phyloP scores from a whole-genome alignment of 495 filamentous ascomycete species.

The Penicillium cinerascens region DNA sequence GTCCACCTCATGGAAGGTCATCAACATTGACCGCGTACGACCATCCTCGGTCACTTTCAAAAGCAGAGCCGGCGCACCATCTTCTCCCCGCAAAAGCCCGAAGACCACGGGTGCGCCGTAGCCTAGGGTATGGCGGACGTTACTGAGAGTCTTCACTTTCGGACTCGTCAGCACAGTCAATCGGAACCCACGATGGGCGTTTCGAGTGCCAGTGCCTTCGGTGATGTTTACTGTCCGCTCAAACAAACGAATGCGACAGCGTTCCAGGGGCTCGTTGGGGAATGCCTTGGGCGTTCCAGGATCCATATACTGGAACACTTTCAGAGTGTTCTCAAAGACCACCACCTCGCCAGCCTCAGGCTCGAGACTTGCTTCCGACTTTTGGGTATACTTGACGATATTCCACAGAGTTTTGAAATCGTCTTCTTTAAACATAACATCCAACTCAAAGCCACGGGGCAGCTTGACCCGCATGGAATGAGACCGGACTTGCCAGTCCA shows the following conservation, averaged over 20 bases:
- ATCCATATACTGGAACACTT: constrained; percentile 73
- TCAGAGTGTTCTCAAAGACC: constrained; percentile 61
- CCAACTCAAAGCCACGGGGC: constrained; percentile 63
- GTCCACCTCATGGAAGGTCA: constrained; percentile 68
- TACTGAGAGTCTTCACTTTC: constrained; percentile 69
- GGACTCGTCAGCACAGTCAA: constrained; percentile 71
- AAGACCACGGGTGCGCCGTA: constrained; percentile 65
- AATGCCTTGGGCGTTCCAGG: constrained; percentile 62
- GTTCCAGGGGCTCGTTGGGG: constrained; percentile 64
- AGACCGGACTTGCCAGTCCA: constrained; percentile 66
- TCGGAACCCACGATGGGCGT: constrained; percentile 71
- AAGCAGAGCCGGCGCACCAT: constrained; percentile 61
- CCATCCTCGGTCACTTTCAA: constrained; percentile 67
- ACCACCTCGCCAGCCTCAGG: constrained; percentile 61
- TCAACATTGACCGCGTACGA: constrained; percentile 60
- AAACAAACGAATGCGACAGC: constrained; percentile 69
- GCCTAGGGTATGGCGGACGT: constrained; percentile 61
- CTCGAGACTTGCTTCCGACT: constrained; percentile 65
- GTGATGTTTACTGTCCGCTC: constrained; percentile 59
- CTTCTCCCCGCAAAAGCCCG: constrained; percentile 64
- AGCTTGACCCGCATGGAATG: constrained; percentile 61
- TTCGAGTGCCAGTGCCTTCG: constrained; percentile 64
- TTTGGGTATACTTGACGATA: constrained; percentile 75
- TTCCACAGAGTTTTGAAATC: constrained; percentile 75
- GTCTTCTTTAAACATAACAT: constrained; percentile 63